These are phyloP conservation scores for Cyberlindnera xishuangbannaensis DNA, from an alignment of 805 yeast species.

Conservation along the genomic window DNA sequence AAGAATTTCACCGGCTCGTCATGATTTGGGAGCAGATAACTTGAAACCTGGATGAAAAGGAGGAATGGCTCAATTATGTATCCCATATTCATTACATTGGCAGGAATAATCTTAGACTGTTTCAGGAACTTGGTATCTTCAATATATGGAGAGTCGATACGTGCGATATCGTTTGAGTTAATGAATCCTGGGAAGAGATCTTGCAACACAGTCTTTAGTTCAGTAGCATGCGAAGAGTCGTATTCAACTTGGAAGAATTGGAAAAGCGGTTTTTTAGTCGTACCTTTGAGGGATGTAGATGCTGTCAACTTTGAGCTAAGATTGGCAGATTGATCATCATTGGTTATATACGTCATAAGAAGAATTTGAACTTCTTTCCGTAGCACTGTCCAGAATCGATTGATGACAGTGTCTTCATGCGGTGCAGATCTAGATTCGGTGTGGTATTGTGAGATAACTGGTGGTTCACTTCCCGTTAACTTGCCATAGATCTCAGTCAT, in stretches of 20 bases:
- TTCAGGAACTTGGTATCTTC: constrained; percentile 53
- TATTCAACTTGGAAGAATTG: constrained; percentile 32
- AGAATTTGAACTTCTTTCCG: constrained; percentile 17
- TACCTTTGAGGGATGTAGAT: constrained; percentile 25
- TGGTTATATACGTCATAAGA: constrained; percentile 19
- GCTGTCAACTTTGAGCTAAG: constrained; percentile 9
- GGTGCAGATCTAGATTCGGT: not conserved
- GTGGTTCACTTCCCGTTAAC: constrained; percentile 3
- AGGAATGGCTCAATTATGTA: constrained; percentile 69
- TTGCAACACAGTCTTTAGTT: constrained; percentile 41
- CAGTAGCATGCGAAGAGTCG: constrained; percentile 32
- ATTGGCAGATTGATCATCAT: constrained; percentile 7
- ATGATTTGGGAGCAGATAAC: constrained; percentile 32
- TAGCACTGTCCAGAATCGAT: constrained; percentile 15
- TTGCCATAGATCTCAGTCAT: constrained; percentile 39
- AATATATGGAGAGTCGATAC: constrained; percentile 43
- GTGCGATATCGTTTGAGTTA: constrained; percentile 28
- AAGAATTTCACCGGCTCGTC: constrained; percentile 42
- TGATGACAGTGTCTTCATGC: constrained; percentile 1
- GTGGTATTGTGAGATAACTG: not conserved
- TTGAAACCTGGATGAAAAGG: constrained; percentile 57
- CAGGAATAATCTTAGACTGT: constrained; percentile 60
- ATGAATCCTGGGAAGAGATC: constrained; percentile 69
- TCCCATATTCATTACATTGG: constrained; percentile 75
- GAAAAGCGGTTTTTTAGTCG: constrained; percentile 28